Percentiles rank a stretch among this genome's conserved stretches.
These are phyloP conservation scores for Fusarium heterosporum DNA, from an alignment of 2,329 filamentous ascomycete genomes.

Conservation along the genomic window DNA sequence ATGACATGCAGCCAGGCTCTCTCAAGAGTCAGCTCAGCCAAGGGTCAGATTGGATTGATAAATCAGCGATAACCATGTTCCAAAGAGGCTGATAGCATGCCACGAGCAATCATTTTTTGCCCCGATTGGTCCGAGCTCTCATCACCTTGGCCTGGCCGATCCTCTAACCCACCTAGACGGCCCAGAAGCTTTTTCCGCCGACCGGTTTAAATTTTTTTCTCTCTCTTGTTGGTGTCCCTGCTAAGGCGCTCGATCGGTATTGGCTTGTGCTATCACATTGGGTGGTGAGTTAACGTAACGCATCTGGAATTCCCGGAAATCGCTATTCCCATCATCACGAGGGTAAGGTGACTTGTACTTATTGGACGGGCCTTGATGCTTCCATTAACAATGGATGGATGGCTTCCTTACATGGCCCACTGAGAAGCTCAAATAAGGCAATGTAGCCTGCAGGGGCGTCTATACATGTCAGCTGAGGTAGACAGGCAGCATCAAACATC, in stretches of 20 bases:
- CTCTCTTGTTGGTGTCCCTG: constrained; percentile 7
- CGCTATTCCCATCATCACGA: constrained; percentile 19
- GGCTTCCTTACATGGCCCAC: constrained; percentile 14
- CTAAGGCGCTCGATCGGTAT: constrained; percentile 14
- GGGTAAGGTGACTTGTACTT: constrained; percentile 41
- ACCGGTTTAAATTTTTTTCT: constrained; percentile 17
- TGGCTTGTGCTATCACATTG: constrained; percentile 32
- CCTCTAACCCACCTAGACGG: constrained; percentile 31
- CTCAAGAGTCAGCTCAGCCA: constrained; percentile 4
- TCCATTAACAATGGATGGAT: neutral
- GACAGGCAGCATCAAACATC: constrained; percentile 35
- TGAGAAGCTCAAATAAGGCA: constrained; percentile 19
- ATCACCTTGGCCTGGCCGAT: constrained; percentile 23
- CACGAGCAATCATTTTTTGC: constrained; percentile 42
- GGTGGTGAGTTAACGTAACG: constrained; percentile 41
- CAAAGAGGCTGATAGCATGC: constrained; percentile 31
- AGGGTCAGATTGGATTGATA: constrained; percentile 16
- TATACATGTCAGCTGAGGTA: constrained; percentile 41
- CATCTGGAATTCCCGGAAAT: constrained; percentile 13
- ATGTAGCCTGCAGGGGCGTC: constrained; percentile 38
- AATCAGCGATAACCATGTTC: constrained; percentile 11
- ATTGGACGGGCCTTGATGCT: constrained; percentile 16
- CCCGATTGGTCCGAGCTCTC: constrained; percentile 44
- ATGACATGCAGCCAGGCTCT: constrained; percentile 18
- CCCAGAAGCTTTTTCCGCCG: constrained; percentile 34